Evolutionary conservation across 2,329 filamentous ascomycete genomes (phyloP).

Genomic region (Cladosporium sp.): DNA sequence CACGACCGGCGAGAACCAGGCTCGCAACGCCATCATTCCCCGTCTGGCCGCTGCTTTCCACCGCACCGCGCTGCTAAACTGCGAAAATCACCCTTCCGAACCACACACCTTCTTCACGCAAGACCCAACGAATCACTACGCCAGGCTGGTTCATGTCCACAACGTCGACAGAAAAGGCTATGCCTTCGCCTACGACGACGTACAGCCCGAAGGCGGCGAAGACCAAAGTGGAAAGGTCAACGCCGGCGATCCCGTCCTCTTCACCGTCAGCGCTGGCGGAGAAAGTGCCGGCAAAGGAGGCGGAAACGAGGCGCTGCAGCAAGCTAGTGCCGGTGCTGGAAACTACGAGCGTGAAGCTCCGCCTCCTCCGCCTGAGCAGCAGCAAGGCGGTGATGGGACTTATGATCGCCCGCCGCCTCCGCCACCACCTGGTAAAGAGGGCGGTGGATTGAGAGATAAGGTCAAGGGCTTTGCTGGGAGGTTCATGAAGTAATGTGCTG

Average conservation of each 20-base stretch:
- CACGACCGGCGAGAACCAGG: constrained; percentile 45
- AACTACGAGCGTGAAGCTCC: constrained; percentile 13
- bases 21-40: constrained; percentile 66
- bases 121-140: constrained; percentile 57
- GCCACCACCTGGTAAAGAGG: constrained; percentile 19
- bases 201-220: constrained; percentile 59
- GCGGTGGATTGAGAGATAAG: constrained; percentile 24
- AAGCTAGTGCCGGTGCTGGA: constrained; percentile 1
- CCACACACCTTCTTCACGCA: constrained; percentile 39
- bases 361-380: constrained; percentile 12
- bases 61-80: constrained; percentile 65
- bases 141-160: constrained; percentile 61
- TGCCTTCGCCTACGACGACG: constrained; percentile 70
- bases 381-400: not conserved
- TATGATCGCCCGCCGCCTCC: constrained; percentile 27
- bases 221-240: constrained; percentile 59
- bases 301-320: constrained; percentile 7
- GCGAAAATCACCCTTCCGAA: constrained; percentile 42
- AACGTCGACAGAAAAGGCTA: constrained; percentile 65
- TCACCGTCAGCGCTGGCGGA: constrained; percentile 53
- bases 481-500: constrained; percentile 26
- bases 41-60: constrained; percentile 78
- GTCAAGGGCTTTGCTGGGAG: constrained; percentile 27
- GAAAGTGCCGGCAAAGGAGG: constrained; percentile 26
- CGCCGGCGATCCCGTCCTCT: constrained; percentile 48